Evolutionary conservation across 176 grass and related monocot species (phyloP).

Genomic region (Carex littledalei): DNA sequence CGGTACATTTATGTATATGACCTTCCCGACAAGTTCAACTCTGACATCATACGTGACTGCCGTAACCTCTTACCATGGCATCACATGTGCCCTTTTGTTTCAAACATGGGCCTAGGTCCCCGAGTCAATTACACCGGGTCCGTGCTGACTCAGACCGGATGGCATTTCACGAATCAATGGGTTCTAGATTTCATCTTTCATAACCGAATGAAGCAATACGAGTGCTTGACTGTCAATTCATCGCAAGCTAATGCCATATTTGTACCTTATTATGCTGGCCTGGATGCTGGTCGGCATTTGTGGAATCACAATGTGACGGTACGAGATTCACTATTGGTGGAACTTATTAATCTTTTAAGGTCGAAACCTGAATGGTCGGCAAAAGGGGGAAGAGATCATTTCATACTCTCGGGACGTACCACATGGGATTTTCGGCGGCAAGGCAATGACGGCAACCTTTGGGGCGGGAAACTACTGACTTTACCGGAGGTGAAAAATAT

Average conservation of each 20-base stretch:
- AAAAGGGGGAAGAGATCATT: conserved; percentile 65
- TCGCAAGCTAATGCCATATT: conserved; percentile 54
- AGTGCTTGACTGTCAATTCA: conserved; percentile 68
- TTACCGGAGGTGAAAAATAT: conserved; percentile 56
- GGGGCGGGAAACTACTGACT: conserved; percentile 51
- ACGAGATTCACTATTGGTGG: conserved; percentile 45
- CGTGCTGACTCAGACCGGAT: conserved; percentile 56
- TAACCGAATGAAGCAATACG: conserved; percentile 63
- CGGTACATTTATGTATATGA: conserved; percentile 81
- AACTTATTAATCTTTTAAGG: conserved; percentile 25
- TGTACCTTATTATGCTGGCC: conserved; percentile 69
- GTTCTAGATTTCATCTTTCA: conserved; percentile 67
- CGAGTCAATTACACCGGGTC: conserved; percentile 20
- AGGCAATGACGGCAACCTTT: conserved; percentile 16
- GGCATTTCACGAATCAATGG: conserved; percentile 59
- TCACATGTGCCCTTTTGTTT: conserved; percentile 58
- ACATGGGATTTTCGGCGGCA: conserved; percentile 68
- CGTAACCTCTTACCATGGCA: conserved; percentile 36
- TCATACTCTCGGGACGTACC: conserved; percentile 56
- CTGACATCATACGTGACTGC: conserved; percentile 53
- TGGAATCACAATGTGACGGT: conserved; percentile 40
- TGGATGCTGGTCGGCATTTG: conserved; percentile 53
- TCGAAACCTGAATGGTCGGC: conserved; percentile 46
- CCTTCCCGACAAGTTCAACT: conserved; percentile 60
- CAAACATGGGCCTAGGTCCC: conserved; percentile 64